Percentiles rank a stretch among this genome's conserved stretches.
phyloP scores from a whole-genome alignment of 23 red algal genomes.

The Gracilariopsis chorda region DNA sequence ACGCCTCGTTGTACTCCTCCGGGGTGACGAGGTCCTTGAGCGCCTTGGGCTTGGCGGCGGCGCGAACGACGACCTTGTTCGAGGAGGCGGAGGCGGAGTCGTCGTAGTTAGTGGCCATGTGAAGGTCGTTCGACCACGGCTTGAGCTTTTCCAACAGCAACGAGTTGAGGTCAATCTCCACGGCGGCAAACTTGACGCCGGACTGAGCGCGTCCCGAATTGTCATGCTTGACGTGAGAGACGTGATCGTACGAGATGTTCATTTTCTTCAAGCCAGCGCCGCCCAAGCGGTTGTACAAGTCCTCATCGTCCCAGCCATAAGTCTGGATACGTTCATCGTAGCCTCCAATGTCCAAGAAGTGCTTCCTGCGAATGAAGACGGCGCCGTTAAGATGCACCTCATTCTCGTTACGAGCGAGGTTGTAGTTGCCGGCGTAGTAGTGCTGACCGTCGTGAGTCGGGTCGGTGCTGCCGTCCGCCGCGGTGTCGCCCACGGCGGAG shows the following conservation, averaged over 20 bases:
- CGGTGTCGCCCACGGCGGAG: not conserved
- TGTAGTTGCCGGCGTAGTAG: slow-evolving; percentile 71
- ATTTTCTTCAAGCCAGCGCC: slow-evolving; percentile 29
- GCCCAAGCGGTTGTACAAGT: slow-evolving; percentile 63
- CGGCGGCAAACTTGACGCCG: slow-evolving; percentile 61
- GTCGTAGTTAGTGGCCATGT: not conserved
- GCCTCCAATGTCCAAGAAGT: slow-evolving; percentile 63
- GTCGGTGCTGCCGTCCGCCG: too few relatives aligned
- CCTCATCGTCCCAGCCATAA: slow-evolving; percentile 83
- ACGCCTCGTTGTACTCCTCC: slow-evolving; percentile 50
- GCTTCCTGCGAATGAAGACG: slow-evolving; percentile 42
- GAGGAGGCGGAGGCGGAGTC: not conserved
- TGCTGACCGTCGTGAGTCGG: slow-evolving; percentile 4
- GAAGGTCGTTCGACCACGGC: slow-evolving; percentile 36
- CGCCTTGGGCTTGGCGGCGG: slow-evolving; percentile 19
- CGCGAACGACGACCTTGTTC: not conserved
- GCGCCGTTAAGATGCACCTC: slow-evolving; percentile 85
- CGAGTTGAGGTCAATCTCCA: slow-evolving; percentile 73
- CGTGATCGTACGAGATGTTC: slow-evolving; percentile 62
- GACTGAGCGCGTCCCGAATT: slow-evolving; percentile 41
- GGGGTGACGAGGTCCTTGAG: slow-evolving; percentile 43
- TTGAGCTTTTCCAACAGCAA: slow-evolving; percentile 55
- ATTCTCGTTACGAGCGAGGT: slow-evolving; percentile 67
- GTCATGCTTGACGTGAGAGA: slow-evolving; percentile 63
- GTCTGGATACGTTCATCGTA: slow-evolving; percentile 87